Evolutionary conservation across 257 asterid genomes (phyloP).

Genomic region (Perilla frutescens): DNA sequence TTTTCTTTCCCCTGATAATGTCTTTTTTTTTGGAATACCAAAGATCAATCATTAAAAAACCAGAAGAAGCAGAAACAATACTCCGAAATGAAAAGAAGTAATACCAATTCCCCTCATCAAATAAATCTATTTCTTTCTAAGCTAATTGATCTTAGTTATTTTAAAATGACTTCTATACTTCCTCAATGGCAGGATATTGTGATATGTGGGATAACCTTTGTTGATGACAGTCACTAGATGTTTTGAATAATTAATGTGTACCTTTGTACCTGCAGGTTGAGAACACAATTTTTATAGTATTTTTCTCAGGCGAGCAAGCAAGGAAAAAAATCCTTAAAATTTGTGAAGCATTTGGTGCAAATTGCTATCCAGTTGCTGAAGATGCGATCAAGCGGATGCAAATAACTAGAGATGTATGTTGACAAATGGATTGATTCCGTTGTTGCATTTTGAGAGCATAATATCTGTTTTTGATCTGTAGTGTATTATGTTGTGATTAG

Average conservation of each 20-base stretch:
- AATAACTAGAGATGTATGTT: slow-evolving; percentile 80
- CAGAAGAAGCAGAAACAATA: slow-evolving; percentile 12
- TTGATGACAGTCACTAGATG: slow-evolving; percentile 26
- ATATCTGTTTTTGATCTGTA: neutral
- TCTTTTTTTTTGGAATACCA: slow-evolving; percentile 1
- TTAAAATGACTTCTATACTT: neutral
- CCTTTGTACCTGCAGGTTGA: slow-evolving; percentile 69
- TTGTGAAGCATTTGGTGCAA: slow-evolving; percentile 94
- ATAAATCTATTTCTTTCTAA: neutral
- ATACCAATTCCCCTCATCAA: neutral
- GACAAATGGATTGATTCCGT: slow-evolving; percentile 33
- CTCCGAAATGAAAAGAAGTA: neutral
- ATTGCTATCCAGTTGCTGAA: slow-evolving; percentile 92
- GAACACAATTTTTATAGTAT: slow-evolving; percentile 80
- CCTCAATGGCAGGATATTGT: neutral
- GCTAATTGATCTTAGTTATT: neutral
- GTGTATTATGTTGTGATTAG: neutral
- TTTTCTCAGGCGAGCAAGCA: slow-evolving; percentile 96
- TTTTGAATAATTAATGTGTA: slow-evolving; percentile 23
- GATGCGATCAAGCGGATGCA: slow-evolving; percentile 76
- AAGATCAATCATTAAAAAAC: neutral
- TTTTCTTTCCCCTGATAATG: slow-evolving; percentile 8
- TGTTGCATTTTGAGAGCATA: slow-evolving; percentile 30
- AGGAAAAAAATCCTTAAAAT: slow-evolving; percentile 79
- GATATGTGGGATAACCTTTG: slow-evolving; percentile 21